These are phyloP conservation scores for Oleoguttula mirabilis DNA, from an alignment of 495 filamentous ascomycete species.

Conservation along the genomic window DNA sequence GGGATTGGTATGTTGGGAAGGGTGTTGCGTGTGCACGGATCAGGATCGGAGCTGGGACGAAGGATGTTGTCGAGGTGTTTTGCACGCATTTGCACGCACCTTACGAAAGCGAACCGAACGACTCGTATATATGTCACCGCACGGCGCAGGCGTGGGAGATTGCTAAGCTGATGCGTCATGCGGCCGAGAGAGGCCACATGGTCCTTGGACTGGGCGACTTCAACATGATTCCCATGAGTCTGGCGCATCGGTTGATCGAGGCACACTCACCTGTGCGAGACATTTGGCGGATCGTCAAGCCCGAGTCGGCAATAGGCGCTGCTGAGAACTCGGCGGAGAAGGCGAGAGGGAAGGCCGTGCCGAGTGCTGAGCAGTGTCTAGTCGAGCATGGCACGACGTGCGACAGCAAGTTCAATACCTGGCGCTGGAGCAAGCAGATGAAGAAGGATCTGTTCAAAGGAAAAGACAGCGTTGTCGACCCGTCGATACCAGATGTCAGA, in stretches of 20 bases:
- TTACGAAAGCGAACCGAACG: conserved; percentile 66
- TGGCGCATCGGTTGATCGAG: conserved; percentile 75
- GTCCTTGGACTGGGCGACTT: conserved; percentile 84
- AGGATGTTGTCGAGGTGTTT: conserved; percentile 80
- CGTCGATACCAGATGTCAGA: conserved; percentile 50
- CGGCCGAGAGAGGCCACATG: conserved; percentile 71
- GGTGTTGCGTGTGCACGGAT: conserved; percentile 81
- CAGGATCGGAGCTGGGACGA: conserved; percentile 50
- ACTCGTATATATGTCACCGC: conserved; percentile 81
- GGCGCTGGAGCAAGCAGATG: conserved; percentile 67
- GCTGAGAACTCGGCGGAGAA: conserved; percentile 53
- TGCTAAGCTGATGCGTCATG: conserved; percentile 74
- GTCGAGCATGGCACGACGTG: conserved; percentile 74
- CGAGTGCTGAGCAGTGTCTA: conserved; percentile 66
- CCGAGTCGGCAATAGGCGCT: conserved; percentile 63
- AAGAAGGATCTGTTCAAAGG: conserved; percentile 50
- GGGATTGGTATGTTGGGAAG: conserved; percentile 92
- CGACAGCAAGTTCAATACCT: conserved; percentile 77
- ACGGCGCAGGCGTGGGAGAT: conserved; percentile 97
- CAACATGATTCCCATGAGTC: conserved; percentile 81
- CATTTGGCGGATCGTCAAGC: conserved; percentile 67
- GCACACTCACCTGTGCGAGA: conserved; percentile 69
- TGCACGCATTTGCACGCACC: conserved; percentile 90
- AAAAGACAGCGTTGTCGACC: conserved; percentile 42
- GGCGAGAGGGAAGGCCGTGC: conserved; percentile 42